These are phyloP conservation scores for Xerocomus potaroensis DNA, from an alignment of 768 basidiomycete genomes.

Conservation along the genomic window DNA sequence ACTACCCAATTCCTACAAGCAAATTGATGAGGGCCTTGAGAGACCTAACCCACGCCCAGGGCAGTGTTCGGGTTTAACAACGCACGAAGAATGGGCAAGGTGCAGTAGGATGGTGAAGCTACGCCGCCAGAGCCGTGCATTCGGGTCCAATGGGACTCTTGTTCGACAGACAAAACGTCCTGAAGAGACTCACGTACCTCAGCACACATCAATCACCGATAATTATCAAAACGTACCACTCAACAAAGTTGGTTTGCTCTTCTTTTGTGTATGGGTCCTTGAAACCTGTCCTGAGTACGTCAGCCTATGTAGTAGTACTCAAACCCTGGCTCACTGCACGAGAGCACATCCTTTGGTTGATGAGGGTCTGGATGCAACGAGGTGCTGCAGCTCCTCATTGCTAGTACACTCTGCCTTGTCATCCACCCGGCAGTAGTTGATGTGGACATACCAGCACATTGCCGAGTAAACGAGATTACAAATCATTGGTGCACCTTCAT, in stretches of 20 bases:
- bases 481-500: slow-evolving; percentile 61
- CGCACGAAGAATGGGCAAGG: slow-evolving; percentile 50
- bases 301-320: neutral
- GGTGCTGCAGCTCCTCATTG: slow-evolving; percentile 44
- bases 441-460: slow-evolving; percentile 54
- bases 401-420: slow-evolving; percentile 33
- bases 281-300: slow-evolving; percentile 39
- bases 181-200: slow-evolving; percentile 12
- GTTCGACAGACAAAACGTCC: neutral
- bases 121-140: slow-evolving; percentile 38
- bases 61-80: slow-evolving; percentile 21
- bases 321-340: slow-evolving; percentile 40
- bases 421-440: slow-evolving; percentile 50
- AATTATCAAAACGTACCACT: slow-evolving; percentile 38
- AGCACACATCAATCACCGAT: neutral
- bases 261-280: slow-evolving; percentile 60
- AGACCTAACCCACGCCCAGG: slow-evolving; percentile 44
- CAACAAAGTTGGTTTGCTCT: slow-evolving; percentile 47
- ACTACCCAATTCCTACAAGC: slow-evolving; percentile 47
- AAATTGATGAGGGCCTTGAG: slow-evolving; percentile 51
- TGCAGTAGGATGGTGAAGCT: slow-evolving; percentile 50
- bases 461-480: slow-evolving; percentile 53
- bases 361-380: slow-evolving; percentile 45
- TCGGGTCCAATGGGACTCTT: slow-evolving; percentile 39
- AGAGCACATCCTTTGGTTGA: slow-evolving; percentile 48